Evolutionary conservation across 2,329 filamentous ascomycete species (phyloP), one percentile per base, ranked within the genome.

Genomic region (Fusarium sulawesiense): DNA sequence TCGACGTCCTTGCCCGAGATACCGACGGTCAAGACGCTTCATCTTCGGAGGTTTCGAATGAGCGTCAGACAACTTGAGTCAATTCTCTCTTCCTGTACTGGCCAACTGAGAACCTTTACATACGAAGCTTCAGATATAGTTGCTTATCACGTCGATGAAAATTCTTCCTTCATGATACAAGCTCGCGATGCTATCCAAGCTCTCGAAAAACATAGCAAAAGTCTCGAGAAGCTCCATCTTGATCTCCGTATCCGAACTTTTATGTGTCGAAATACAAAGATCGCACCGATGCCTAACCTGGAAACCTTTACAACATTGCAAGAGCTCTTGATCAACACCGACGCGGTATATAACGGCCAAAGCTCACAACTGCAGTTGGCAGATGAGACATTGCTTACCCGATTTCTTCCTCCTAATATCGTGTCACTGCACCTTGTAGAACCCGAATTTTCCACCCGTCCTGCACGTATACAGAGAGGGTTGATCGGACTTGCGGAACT

Each of bases 191-290:
- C 40, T 10, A 21, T 68, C 4, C 16, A 23, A 30, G 40, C 29
- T 14, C 69, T 72, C 18, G 30, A 53, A 27, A 50, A 21, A 18
- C 41, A 71, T 6, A 32, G 12, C 11, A 18, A 4, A 37, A 68
- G 29, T 20, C 49, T 73, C 18, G 45, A 51, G 30, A 60, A 49
- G n/a, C 40, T 73, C 25, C 44, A 61, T 37, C 55, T 71, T 12
- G 67, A 71, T 40, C 25, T 64, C 12, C 64, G 57, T 18, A 42
- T 53, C n/a, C 32, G 40, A 27, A 20, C n/a, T 21, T 29, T 30
- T 6, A 14, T 46, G 27, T 30, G 20, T 12, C 16, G 11, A 47
- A 37, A 46, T 7, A 47, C 41, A 12, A 41, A 32, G 18, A 45
- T 44, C 20, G 47, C 54, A n/a, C 54, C 37, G 3, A 44, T 56